Evolutionary conservation across 208 protist species (phyloP).

Genomic region (Trypanosoma melophagium): DNA sequence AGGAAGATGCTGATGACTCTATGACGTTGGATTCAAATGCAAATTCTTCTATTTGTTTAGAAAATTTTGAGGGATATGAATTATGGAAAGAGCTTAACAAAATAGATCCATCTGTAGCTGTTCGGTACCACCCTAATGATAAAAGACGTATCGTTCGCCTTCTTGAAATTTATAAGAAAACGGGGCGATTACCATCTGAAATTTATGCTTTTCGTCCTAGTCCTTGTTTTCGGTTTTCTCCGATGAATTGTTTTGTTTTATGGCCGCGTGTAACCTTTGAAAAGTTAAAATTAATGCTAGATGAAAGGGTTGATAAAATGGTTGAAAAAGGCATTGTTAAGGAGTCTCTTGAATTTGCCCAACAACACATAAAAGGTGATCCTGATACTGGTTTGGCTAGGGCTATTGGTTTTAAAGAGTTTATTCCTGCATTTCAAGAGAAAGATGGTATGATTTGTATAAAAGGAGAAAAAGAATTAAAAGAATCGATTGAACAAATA

Average conservation of each 20-base stretch:
- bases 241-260: conserved; percentile 51
- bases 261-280: conserved; percentile 51
- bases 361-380: conserved; percentile 28
- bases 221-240: conserved; percentile 43
- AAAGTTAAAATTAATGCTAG: conserved; percentile 43
- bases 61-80: conserved; percentile 11
- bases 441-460: conserved; percentile 1
- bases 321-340: conserved; percentile 59
- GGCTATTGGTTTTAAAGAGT: conserved; percentile 85
- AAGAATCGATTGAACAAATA: conserved; percentile 45
- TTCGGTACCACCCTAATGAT: conserved; percentile 85
- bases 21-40: neutral
- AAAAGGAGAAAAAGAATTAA: conserved; percentile 22
- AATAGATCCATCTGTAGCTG: conserved; percentile 69
- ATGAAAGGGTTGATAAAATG: conserved; percentile 83
- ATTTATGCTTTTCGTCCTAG: conserved; percentile 32
- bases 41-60: neutral
- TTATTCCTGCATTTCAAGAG: conserved; percentile 33
- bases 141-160: conserved; percentile 69
- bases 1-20: conserved; percentile 22
- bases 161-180: conserved; percentile 70
- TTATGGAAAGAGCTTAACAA: conserved; percentile 59
- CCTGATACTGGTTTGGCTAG: conserved; percentile 61
- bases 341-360: conserved; percentile 50
- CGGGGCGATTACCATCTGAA: conserved; percentile 49